Evolutionary conservation across 176 grass and related monocot genomes (phyloP).

Genomic region (Rhynchospora pubera): DNA sequence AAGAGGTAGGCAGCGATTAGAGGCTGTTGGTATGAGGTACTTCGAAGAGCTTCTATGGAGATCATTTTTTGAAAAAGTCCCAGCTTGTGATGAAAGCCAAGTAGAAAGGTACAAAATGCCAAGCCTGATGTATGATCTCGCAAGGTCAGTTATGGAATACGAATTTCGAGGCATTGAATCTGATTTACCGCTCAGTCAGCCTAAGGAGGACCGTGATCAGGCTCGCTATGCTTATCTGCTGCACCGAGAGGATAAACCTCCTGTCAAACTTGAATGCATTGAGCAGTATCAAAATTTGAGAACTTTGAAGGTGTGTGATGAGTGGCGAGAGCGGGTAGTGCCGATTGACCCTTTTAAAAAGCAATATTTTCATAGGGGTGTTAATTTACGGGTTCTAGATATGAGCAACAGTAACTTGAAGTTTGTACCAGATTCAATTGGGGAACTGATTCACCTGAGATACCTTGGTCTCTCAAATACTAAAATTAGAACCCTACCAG

Average conservation of each 20-base stretch:
- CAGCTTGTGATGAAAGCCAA: background rate
- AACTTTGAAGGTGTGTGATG: slow-evolving; percentile 33
- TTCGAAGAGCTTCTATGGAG: slow-evolving; percentile 43
- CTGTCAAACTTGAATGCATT: slow-evolving; percentile 29
- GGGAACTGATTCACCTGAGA: slow-evolving; percentile 34
- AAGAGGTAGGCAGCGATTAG: slow-evolving; percentile 10
- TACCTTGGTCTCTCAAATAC: slow-evolving; percentile 40
- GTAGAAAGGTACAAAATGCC: slow-evolving; percentile 36
- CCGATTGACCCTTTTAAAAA: slow-evolving; percentile 17
- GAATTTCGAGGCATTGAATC: background rate
- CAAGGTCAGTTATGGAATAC: background rate
- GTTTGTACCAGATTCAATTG: slow-evolving; percentile 39
- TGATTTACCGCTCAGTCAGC: background rate
- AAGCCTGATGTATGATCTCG: slow-evolving; percentile 27
- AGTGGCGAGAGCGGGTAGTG: slow-evolving; percentile 3
- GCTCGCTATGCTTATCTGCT: slow-evolving; percentile 27
- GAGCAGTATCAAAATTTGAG: slow-evolving; percentile 25
- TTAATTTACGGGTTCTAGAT: slow-evolving; percentile 35
- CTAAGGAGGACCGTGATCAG: background rate
- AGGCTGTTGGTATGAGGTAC: slow-evolving; percentile 26
- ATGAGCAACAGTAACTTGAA: slow-evolving; percentile 36
- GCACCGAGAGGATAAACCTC: background rate
- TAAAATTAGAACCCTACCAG: slow-evolving; percentile 32
- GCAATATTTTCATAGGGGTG: slow-evolving; percentile 26
- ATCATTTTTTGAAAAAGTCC: slow-evolving; percentile 32